Evolutionary conservation across 2,329 filamentous ascomycete species (phyloP).

Genomic region (Colletotrichum viniferum): DNA sequence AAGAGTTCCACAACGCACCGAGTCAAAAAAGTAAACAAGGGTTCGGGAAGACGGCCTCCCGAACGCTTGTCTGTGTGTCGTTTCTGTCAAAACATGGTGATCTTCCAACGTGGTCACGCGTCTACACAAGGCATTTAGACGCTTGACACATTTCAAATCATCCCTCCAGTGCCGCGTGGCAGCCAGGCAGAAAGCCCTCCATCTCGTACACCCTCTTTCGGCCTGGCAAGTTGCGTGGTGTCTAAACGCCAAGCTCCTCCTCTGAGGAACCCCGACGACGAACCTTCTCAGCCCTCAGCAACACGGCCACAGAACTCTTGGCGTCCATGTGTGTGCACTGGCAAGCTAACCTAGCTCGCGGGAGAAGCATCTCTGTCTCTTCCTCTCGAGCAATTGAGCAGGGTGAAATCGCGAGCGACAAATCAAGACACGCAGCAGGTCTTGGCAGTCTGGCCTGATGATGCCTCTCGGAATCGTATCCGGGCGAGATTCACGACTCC

Average conservation of each 20-base stretch:
- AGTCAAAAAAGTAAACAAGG: background rate
- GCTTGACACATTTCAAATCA: conserved; percentile 1
- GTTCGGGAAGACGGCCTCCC: background rate
- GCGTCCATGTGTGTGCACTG: background rate
- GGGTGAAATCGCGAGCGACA: background rate
- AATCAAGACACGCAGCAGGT: background rate
- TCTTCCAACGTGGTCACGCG: background rate
- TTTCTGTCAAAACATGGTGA: background rate
- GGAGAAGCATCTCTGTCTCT: background rate
- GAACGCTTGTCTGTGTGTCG: background rate
- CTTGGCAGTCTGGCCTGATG: background rate
- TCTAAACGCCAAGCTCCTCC: background rate
- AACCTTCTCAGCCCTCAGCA: background rate
- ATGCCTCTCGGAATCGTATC: background rate
- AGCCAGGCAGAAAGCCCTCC: background rate
- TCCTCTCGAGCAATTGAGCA: background rate
- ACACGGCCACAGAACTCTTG: background rate
- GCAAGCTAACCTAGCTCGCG: background rate
- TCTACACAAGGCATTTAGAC: background rate
- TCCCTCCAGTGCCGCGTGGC: background rate
- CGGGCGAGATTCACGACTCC: background rate
- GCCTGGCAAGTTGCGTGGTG: background rate
- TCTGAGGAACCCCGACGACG: background rate
- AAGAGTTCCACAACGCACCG: background rate
- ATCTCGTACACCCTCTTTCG: background rate